Conservation (phyloP, 2,329 filamentous ascomycete genomes). For the Neofusicoccum parvum region DNA sequence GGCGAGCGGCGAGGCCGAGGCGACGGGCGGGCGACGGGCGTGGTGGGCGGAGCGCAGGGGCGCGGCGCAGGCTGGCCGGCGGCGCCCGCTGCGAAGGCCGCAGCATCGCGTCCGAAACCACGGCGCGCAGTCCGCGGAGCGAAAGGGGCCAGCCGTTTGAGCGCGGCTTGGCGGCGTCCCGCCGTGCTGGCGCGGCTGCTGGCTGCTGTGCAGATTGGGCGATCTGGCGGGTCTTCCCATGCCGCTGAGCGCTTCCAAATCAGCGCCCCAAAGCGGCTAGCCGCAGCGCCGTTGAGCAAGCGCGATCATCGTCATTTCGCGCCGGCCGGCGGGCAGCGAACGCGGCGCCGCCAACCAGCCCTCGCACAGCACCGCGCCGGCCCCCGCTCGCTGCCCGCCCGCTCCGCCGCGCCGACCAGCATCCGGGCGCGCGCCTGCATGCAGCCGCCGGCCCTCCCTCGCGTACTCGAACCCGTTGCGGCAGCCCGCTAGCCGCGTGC, state of each 20-base stretch:
- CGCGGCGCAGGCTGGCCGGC: not conserved
- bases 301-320: constrained; percentile 19
- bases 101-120: constrained; percentile 16
- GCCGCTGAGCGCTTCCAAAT: constrained; percentile 18
- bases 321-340: not conserved
- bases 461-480: constrained; percentile 12
- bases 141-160: constrained; percentile 17
- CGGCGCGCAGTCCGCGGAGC: constrained; percentile 11
- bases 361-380: constrained; percentile 10
- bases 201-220: constrained; percentile 19
- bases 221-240: constrained; percentile 18
- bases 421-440: constrained; percentile 1
- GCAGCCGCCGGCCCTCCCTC: constrained; percentile 16
- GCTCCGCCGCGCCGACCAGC: not conserved
- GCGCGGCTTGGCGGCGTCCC: constrained; percentile 15
- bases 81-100: not conserved
- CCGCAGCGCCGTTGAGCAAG: constrained; percentile 1
- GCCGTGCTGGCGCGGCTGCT: constrained; percentile 10
- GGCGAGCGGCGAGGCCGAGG: not conserved
- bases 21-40: too few relatives aligned
- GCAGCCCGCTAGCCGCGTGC: constrained; percentile 14
- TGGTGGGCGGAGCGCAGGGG: not conserved
- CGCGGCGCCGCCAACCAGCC: constrained; percentile 4
- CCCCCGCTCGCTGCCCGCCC: not conserved
- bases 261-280: constrained; percentile 2